Percentiles rank a stretch among this genome's conserved stretches.
Conservation (phyloP, 2,329 filamentous ascomycete genomes). For the Colletotrichum sp. region DNA sequence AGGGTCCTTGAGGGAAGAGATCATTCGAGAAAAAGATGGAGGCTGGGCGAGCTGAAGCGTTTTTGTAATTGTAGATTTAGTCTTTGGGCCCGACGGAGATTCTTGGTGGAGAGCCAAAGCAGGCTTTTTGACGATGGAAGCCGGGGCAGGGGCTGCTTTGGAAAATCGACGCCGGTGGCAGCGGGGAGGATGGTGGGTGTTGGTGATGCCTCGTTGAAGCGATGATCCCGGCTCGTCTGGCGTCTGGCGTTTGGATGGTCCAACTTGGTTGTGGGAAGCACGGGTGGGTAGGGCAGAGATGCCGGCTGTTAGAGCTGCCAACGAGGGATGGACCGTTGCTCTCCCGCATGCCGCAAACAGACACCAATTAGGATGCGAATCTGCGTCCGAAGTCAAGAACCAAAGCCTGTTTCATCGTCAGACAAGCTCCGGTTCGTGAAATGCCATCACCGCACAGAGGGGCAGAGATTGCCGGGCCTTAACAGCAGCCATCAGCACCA, state of each 20-base stretch:
- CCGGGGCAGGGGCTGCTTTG: slow-evolving; percentile 5
- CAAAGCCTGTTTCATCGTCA: slow-evolving; percentile 19
- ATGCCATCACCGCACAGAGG: neutral
- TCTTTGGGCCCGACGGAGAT: neutral
- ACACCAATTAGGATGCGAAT: slow-evolving; percentile 5
- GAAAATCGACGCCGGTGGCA: neutral
- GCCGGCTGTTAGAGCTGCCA: slow-evolving; percentile 5
- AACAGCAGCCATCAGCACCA: slow-evolving; percentile 2
- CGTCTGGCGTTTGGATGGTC: neutral
- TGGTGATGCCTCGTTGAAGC: slow-evolving; percentile 10
- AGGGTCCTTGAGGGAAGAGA: neutral
- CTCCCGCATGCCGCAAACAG: neutral
- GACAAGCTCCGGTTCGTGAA: neutral
- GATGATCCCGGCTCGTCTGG: slow-evolving; percentile 14
- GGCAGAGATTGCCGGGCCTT: neutral
- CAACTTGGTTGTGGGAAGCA: neutral
- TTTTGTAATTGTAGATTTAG: slow-evolving; percentile 15
- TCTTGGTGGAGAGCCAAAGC: slow-evolving; percentile 9
- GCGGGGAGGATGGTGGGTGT: slow-evolving; percentile 12
- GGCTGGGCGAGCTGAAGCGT: slow-evolving; percentile 4
- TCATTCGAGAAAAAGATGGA: neutral
- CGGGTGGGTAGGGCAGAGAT: slow-evolving; percentile 8
- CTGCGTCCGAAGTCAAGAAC: neutral
- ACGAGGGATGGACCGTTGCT: neutral
- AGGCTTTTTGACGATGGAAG: slow-evolving; percentile 8